Evolutionary conservation across 78 protist genomes (phyloP).

Genomic region (Dictyostelium purpureum): DNA sequence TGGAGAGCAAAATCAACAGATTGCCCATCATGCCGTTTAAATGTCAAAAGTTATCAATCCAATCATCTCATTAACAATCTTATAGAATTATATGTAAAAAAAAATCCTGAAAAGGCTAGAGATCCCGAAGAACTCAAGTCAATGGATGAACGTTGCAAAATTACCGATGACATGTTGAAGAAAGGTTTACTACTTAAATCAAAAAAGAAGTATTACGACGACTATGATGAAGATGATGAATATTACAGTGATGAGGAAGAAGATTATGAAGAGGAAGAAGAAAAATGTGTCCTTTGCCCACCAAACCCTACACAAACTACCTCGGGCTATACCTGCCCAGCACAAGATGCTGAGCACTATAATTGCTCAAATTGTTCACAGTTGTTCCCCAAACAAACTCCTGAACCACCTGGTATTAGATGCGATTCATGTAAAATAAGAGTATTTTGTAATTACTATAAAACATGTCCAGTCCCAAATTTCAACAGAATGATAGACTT

Average conservation of each 20-base stretch:
- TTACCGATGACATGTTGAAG: conserved; percentile 41
- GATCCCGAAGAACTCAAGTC: conserved; percentile 46
- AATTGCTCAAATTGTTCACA: neutral
- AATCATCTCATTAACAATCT: conserved; percentile 73
- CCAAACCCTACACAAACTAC: neutral
- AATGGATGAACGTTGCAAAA: conserved; percentile 46
- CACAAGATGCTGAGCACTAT: neutral
- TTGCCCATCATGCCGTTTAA: conserved; percentile 76
- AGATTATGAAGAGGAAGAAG: neutral
- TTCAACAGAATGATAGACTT: neutral
- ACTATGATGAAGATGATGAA: conserved; percentile 55
- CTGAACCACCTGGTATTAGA: neutral
- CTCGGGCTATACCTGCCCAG: conserved; percentile 52
- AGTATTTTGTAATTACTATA: conserved; percentile 18
- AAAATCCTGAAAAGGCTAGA: conserved; percentile 34
- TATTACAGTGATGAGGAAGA: conserved; percentile 17
- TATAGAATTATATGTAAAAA: conserved; percentile 47
- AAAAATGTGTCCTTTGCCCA: neutral
- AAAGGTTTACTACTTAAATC: conserved; percentile 12
- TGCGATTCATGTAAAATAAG: conserved; percentile 54
- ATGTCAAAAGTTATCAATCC: conserved; percentile 30
- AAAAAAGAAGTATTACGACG: conserved; percentile 20
- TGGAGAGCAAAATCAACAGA: conserved; percentile 50
- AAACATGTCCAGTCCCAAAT: neutral
- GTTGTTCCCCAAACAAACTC: neutral